A percentile compares a stretch with the other conserved stretches of the same genome.
Conservation (phyloP, 2,329 filamentous ascomycete species). For the Ustulina deusta region DNA sequence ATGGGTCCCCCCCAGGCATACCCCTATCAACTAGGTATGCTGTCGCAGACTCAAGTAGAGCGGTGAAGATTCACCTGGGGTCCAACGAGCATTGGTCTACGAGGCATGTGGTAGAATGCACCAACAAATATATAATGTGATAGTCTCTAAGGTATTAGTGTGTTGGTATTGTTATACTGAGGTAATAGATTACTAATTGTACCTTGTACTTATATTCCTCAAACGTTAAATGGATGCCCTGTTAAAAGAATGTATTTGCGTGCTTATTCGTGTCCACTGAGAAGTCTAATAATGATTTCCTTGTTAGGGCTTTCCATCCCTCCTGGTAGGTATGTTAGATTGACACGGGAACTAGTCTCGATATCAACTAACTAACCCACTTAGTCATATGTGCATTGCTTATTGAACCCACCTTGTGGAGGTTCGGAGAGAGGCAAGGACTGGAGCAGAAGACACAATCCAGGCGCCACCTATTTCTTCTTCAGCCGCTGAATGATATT, state of each 20-base stretch:
- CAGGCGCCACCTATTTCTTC: constrained; percentile 22
- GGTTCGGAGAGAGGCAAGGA: too few relatives aligned
- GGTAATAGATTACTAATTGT: too few relatives aligned
- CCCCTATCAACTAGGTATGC: background rate
- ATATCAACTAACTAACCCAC: background rate
- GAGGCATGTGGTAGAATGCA: constrained; percentile 2
- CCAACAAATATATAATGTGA: background rate
- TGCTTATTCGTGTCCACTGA: too few relatives aligned
- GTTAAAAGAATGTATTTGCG: too few relatives aligned
- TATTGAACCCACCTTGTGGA: background rate
- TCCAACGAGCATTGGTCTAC: background rate
- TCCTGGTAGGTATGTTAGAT: too few relatives aligned
- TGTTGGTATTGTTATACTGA: background rate
- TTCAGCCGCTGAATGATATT: constrained; percentile 42
- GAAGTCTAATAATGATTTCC: too few relatives aligned
- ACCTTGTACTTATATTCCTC: too few relatives aligned
- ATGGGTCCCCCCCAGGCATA: background rate
- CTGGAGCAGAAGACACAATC: background rate
- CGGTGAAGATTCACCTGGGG: background rate
- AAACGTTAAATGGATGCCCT: too few relatives aligned
- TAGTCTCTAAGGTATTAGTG: background rate
- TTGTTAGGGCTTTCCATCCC: too few relatives aligned
- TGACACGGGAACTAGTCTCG: background rate
- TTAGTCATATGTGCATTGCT: background rate
- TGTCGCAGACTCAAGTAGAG: background rate